Evolutionary conservation across 495 filamentous ascomycete genomes (phyloP).

Genomic region (Parathielavia appendiculata): DNA sequence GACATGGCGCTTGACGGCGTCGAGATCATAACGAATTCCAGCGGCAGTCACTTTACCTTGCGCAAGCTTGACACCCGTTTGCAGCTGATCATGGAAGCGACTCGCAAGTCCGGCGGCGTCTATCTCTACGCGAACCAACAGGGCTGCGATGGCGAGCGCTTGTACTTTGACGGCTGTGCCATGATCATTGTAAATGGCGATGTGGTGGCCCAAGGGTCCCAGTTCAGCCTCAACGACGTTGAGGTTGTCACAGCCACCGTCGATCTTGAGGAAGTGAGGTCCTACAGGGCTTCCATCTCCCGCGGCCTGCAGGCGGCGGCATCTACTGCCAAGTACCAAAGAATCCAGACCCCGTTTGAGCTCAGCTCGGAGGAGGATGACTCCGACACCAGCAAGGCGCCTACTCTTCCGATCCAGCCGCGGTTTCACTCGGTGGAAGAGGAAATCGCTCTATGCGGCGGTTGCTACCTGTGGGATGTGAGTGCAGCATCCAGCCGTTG

Average conservation of each 20-base stretch:
- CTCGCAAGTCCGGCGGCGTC: conserved; percentile 67
- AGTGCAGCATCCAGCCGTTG: background rate
- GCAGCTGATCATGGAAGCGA: conserved; percentile 70
- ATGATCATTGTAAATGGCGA: conserved; percentile 74
- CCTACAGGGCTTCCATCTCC: conserved; percentile 47
- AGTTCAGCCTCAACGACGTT: conserved; percentile 76
- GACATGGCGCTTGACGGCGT: conserved; percentile 54
- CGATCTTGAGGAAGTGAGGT: conserved; percentile 71
- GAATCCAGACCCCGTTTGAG: conserved; percentile 39
- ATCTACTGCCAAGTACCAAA: conserved; percentile 34
- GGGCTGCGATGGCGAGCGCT: conserved; percentile 65
- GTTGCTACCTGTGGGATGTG: conserved; percentile 74
- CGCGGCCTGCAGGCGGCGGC: conserved; percentile 54
- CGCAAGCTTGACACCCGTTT: conserved; percentile 72
- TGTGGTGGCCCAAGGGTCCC: conserved; percentile 60
- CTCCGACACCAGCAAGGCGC: conserved; percentile 25
- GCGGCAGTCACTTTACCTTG: conserved; percentile 63
- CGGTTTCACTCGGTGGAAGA: conserved; percentile 63
- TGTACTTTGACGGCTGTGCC: conserved; percentile 60
- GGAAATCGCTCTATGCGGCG: conserved; percentile 67
- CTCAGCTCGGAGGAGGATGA: conserved; percentile 38
- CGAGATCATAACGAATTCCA: conserved; percentile 75
- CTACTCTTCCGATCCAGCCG: conserved; percentile 33
- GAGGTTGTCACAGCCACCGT: conserved; percentile 78
- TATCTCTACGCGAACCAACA: conserved; percentile 64